phyloP scores from a whole-genome alignment of 345 rosid species.

The Camelina laxa region DNA sequence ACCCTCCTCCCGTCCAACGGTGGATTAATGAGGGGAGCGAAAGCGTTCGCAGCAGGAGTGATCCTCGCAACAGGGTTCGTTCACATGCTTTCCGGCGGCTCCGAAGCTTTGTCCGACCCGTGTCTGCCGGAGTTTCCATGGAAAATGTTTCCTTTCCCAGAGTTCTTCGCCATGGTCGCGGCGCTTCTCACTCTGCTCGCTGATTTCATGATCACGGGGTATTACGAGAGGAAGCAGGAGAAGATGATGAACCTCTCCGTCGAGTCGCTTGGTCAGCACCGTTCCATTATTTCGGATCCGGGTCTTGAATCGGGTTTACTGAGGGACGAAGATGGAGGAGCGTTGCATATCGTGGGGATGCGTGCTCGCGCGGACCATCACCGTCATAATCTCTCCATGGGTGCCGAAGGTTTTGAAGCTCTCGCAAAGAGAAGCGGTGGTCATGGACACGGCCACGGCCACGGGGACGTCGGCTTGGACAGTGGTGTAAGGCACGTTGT shows the following conservation, averaged over 20 bases:
- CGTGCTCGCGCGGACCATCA: constrained; percentile 89
- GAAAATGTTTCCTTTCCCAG: constrained; percentile 83
- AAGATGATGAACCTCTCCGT: constrained; percentile 42
- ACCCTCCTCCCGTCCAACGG: constrained; percentile 66
- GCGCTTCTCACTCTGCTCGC: constrained; percentile 73
- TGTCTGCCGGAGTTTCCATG: constrained; percentile 79
- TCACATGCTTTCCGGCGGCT: constrained; percentile 82
- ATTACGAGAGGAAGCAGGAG: constrained; percentile 83
- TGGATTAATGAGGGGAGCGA: constrained; percentile 72
- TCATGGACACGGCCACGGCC: constrained; percentile 41
- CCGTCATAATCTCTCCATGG: constrained; percentile 72
- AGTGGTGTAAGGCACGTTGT: constrained; percentile 78
- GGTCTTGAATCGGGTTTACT: constrained; percentile 46
- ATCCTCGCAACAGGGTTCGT: constrained; percentile 96
- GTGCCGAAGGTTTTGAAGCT: constrained; percentile 62
- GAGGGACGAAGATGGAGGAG: constrained; percentile 64
- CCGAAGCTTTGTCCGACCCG: constrained; percentile 60
- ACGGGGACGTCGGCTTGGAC: constrained; percentile 53
- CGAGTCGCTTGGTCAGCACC: constrained; percentile 46
- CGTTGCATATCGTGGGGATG: constrained; percentile 93
- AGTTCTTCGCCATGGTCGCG: constrained; percentile 87
- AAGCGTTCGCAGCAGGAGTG: constrained; percentile 93
- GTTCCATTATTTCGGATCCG: constrained; percentile 43
- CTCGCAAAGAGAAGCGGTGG: constrained; percentile 32
- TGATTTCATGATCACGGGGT: constrained; percentile 87